These are phyloP conservation scores for Posidonia australis DNA, from an alignment of 106 monocot genomes.

Conservation along the genomic window DNA sequence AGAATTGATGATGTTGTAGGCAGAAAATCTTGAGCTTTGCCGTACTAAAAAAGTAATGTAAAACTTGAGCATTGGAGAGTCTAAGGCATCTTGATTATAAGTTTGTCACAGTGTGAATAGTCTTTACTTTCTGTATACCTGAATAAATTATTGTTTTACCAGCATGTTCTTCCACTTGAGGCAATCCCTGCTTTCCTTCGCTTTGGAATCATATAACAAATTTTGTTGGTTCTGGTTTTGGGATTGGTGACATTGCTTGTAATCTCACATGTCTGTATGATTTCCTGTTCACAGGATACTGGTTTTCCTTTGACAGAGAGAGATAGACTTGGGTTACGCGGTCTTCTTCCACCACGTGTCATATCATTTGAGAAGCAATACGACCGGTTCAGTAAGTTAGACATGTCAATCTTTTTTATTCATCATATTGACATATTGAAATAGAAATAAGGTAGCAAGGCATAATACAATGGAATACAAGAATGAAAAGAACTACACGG, in stretches of 20 bases:
- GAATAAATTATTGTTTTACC: too few species aligned
- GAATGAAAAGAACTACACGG: too few species aligned
- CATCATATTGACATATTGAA: neutral
- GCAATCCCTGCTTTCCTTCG: neutral
- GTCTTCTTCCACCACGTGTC: constrained; percentile 91
- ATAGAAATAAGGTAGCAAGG: too few species aligned
- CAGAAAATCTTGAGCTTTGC: too few species aligned
- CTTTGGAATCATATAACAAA: neutral
- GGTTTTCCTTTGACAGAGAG: constrained; percentile 98
- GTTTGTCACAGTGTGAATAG: too few species aligned
- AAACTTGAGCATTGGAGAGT: too few species aligned
- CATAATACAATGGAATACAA: too few species aligned
- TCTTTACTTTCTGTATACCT: too few species aligned
- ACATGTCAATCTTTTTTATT: neutral
- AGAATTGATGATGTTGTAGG: neutral
- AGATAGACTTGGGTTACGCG: constrained; percentile 88
- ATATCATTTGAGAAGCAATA: constrained; percentile 97
- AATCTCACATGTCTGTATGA: neutral
- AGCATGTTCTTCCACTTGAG: too few species aligned
- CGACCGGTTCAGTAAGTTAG: constrained; percentile 88
- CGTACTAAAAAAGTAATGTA: too few species aligned
- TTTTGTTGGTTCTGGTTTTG: neutral
- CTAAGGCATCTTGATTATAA: too few species aligned
- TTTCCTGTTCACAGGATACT: constrained; percentile 54
- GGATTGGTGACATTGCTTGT: neutral